phyloP scores from a whole-genome alignment of 2,329 filamentous ascomycete species.

The Fusarium foetens region DNA sequence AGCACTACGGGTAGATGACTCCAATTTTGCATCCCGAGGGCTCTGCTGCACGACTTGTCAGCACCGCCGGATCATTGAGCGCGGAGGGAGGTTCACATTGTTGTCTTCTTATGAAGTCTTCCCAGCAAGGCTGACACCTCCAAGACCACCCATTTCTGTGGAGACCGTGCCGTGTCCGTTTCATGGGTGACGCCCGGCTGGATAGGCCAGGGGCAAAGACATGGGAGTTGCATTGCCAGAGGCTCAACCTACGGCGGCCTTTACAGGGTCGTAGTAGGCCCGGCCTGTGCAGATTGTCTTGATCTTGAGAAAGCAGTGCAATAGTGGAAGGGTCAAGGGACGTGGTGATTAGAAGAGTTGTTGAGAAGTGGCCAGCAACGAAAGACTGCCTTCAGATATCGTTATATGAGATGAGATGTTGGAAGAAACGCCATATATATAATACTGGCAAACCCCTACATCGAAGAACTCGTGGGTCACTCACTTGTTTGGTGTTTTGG shows the following conservation, averaged over 20 bases:
- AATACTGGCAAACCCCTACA: conserved; percentile 14
- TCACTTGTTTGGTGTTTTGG: conserved; percentile 32
- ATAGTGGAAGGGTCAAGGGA: conserved; percentile 31
- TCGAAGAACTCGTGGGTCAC: conserved; percentile 15
- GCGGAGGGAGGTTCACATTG: conserved; percentile 31
- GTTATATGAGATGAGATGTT: conserved; percentile 19
- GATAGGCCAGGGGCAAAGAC: conserved; percentile 38
- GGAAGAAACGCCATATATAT: conserved; percentile 6
- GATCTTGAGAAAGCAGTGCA: conserved; percentile 41
- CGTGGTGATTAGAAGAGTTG: conserved; percentile 11
- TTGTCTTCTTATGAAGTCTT: conserved; percentile 39
- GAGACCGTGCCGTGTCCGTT: conserved; percentile 39
- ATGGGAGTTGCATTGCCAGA: conserved; percentile 34
- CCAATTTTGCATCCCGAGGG: conserved; percentile 45
- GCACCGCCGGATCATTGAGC: conserved; percentile 34
- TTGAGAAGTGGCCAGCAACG: conserved; percentile 12
- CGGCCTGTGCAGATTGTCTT: conserved; percentile 46
- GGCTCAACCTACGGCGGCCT: conserved; percentile 34
- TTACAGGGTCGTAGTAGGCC: conserved; percentile 35
- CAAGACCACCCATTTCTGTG: conserved; percentile 29
- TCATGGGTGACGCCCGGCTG: conserved; percentile 34
- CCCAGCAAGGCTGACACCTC: conserved; percentile 36
- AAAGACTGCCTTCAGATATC: conserved; percentile 2
- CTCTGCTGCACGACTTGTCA: conserved; percentile 40
- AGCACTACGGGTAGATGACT: conserved; percentile 45